Base-by-base conservation (phyloP, 108 stramenopile genomes). In the Cyclotella choctawhatcheeana region DNA sequence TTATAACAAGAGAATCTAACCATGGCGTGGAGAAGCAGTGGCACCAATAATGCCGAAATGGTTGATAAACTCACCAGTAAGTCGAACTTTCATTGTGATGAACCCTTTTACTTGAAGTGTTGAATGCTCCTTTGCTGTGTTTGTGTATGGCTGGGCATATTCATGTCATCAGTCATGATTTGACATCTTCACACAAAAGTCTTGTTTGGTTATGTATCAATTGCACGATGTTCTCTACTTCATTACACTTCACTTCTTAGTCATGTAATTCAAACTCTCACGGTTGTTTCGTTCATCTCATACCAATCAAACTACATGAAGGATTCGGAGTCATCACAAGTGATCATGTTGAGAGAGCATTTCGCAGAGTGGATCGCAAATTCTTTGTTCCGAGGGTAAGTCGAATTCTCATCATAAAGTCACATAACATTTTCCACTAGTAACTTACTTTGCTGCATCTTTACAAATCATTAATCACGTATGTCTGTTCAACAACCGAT, bases 11-110 rank as follows among this genome's bases (percentile, higher is more conserved):
- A n/a, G 47, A 48, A 48, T 48, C 47, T 48, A 17, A 56, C n/a
- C 58, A 95, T 95, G 94, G 94, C 94, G 7, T 95, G 91, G 91
- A 79, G 90, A 66, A 95, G 94, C 56, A 88, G 88, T 78, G 94
- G 94, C 25, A 76, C 81, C 21, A 85, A 82, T 59, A 95, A 95
- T 64, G 84, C 91, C 78, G 94, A 91, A 74, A 84, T 95, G 88
- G 91, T 95, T 59, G 84, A 88, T 66, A 93, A 93, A 58, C 78
- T 95, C 71, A 89, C 89, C 64, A 84, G 94, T 95, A 81, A 90
- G 94, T 31, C 30, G 47, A n/a, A n/a, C 47, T n/a, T n/a, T 48
- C n/a, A 4, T 17, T 48, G 8, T n/a, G 17, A n/a, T 48, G 8
- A n/a, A 4, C 18, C n/a, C 17, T n/a, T 48, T 48, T 48, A n/a